phyloP scores from a whole-genome alignment of 441 rosid genomes.

The Biscutella laevigata region DNA sequence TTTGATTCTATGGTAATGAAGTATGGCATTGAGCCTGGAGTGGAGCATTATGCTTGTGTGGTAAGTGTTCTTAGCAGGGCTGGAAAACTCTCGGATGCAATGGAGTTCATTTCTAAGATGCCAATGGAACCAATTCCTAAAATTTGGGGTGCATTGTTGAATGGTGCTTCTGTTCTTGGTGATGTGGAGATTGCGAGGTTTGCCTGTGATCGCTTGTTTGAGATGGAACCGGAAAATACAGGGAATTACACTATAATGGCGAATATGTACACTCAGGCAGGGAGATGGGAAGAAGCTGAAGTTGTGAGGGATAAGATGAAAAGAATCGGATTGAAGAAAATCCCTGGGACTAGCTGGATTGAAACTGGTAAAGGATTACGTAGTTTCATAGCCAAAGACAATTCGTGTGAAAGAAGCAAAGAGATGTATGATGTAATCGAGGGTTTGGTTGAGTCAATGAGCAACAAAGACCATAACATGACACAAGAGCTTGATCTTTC shows the following conservation, averaged over 20 bases:
- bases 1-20: constrained; percentile 42
- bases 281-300: constrained; percentile 79
- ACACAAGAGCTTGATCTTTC: constrained; percentile 25
- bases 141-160: constrained; percentile 81
- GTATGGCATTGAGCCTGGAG: constrained; percentile 43
- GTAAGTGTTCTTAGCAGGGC: constrained; percentile 70
- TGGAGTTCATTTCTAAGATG: constrained; percentile 54
- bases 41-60: constrained; percentile 79
- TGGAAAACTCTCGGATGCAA: constrained; percentile 61
- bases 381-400: constrained; percentile 38
- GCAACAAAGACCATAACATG: constrained; percentile 32
- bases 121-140: constrained; percentile 59
- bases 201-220: constrained; percentile 48
- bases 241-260: constrained; percentile 74
- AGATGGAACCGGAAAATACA: constrained; percentile 68
- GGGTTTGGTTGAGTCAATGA: constrained; percentile 38
- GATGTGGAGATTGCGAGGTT: constrained; percentile 59
- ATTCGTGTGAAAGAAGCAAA: constrained; percentile 33
- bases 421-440: constrained; percentile 32
- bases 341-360: constrained; percentile 68
- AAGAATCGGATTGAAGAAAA: constrained; percentile 53
- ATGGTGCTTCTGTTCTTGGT: constrained; percentile 61
- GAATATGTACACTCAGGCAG: constrained; percentile 65
- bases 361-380: constrained; percentile 36
- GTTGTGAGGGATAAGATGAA: constrained; percentile 49